phyloP scores from a whole-genome alignment of 768 basidiomycete species.

The Collybia sordida region DNA sequence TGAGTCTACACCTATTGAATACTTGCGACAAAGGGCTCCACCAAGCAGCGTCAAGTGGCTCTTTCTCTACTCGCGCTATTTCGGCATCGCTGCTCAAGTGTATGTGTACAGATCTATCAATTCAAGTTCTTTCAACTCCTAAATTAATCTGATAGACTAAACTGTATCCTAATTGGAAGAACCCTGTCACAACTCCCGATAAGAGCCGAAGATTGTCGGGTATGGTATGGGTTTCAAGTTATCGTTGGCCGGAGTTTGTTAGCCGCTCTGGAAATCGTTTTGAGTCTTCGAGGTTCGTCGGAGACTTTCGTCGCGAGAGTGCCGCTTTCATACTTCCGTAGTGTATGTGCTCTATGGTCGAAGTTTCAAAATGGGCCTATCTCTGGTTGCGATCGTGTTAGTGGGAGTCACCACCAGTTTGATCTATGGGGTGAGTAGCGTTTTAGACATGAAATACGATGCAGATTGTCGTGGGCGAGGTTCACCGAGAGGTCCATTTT shows the following conservation, averaged over 20 bases:
- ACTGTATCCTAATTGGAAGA: not conserved
- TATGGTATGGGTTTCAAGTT: conserved; percentile 7
- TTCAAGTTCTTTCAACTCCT: not conserved
- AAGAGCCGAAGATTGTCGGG: not conserved
- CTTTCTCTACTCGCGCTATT: conserved; percentile 13
- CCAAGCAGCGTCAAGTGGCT: conserved; percentile 6
- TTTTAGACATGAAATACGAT: too few relatives aligned
- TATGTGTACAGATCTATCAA: not conserved
- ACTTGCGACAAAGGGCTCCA: not conserved
- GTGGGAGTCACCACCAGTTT: too few relatives aligned
- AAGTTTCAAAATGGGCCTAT: conserved; percentile 2
- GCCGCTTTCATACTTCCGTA: not conserved
- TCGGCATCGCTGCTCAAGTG: conserved; percentile 6
- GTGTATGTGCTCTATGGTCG: conserved; percentile 12
- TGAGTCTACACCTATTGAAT: not conserved
- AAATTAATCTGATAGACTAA: not conserved
- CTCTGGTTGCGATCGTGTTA: not conserved
- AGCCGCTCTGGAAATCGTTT: conserved; percentile 9
- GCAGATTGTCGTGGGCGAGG: too few relatives aligned
- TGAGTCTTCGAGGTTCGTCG: conserved; percentile 10
- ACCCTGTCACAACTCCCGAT: not conserved
- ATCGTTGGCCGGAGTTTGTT: conserved; percentile 2
- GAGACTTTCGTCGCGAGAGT: not conserved
- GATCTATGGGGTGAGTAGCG: too few relatives aligned
- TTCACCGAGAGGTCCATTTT: too few relatives aligned